Evolutionary conservation across 2,329 filamentous ascomycete species (phyloP), one percentile per base, ranked within the genome.

Genomic region (Coniochaeta sp.): DNA sequence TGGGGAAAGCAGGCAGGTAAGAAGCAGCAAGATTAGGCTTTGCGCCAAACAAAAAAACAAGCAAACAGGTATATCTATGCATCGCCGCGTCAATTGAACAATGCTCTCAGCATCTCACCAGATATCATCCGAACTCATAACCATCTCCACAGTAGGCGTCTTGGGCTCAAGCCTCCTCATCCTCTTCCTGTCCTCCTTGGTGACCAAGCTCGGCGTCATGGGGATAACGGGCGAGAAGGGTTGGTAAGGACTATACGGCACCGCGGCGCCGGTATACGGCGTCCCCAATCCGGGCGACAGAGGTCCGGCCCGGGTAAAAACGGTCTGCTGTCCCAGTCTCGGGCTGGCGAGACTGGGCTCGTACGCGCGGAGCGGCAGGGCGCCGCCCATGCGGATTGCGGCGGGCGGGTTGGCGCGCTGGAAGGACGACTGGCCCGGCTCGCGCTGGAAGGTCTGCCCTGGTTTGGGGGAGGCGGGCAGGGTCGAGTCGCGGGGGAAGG

Each of bases 241-340:
- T 72, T 91, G 88, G 59, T 91, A 92, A 0, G 88, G 86, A 51
- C 81, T 83, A 66, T 91, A 91, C 1, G 87, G 87, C 20, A 84
- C 78, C 1, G 81, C 76, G 20, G 73, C 75, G 4, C 79, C 81
- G 1, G 78, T 82, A 64, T 73, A 79, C 0, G 86, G 87, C 3
- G 82, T 86, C 45, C 78, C 79, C 22, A 81, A 72, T 1, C 78
- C 80, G 0, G 83, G 82, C 3, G 80, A 81, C 52, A 80, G 61
- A 1, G 79, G 77, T 7, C 45, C 45, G 0, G 67, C 71, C 28
- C 82, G 72, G 60, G 85, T 82, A 55, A 86, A 80, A 1, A 83
- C 78, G 0, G 83, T 86, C 64, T 85, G 81, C 69, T 83, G 85
- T 26, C 80, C 85, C 50, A 73, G 70, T 42, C 59, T 71, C 4